These are phyloP conservation scores for Nakaseomyces uthaithaninus DNA, from an alignment of 1,139 yeast species.

Conservation along the genomic window DNA sequence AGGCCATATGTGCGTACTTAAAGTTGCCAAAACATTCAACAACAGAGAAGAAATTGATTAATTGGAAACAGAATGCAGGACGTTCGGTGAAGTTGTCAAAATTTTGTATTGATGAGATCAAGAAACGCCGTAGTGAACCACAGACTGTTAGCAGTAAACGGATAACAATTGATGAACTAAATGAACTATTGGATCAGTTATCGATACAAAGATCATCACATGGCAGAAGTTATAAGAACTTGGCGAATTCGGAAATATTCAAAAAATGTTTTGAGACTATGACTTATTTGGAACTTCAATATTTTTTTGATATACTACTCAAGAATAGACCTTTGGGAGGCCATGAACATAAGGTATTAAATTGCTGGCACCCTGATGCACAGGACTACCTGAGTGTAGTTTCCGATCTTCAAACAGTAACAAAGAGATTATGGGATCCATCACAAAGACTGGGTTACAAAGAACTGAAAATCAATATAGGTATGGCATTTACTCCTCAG, in stretches of 20 bases:
- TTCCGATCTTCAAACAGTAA: conserved; percentile 54
- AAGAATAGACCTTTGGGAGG: conserved; percentile 51
- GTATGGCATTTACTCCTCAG: conserved; percentile 64
- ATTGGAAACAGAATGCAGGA: conserved; percentile 38
- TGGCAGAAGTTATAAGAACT: conserved; percentile 21
- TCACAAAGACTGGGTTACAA: conserved; percentile 36
- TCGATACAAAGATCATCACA: conserved; percentile 33
- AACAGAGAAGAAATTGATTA: conserved; percentile 40
- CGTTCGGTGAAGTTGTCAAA: conserved; percentile 34
- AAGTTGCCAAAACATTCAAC: conserved; percentile 45
- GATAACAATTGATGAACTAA: conserved; percentile 51
- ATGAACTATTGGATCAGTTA: conserved; percentile 47
- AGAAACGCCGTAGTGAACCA: conserved; percentile 36
- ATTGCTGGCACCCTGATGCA: conserved; percentile 80
- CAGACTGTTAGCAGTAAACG: conserved; percentile 24
- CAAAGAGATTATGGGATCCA: conserved; percentile 51
- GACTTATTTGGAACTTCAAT: conserved; percentile 58
- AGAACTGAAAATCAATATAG: conserved; percentile 42
- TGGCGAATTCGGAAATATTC: conserved; percentile 35
- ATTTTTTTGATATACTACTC: conserved; percentile 60
- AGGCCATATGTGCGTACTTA: conserved; percentile 39
- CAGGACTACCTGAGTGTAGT: conserved; percentile 55
- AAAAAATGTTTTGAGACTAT: conserved; percentile 46
- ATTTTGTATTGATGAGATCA: conserved; percentile 36
- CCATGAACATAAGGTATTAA: conserved; percentile 53